Evolutionary conservation across 192 early-diverging fungal genomes (phyloP), one percentile per base, ranked within the genome.

Genomic region (Coemansia sp.): DNA sequence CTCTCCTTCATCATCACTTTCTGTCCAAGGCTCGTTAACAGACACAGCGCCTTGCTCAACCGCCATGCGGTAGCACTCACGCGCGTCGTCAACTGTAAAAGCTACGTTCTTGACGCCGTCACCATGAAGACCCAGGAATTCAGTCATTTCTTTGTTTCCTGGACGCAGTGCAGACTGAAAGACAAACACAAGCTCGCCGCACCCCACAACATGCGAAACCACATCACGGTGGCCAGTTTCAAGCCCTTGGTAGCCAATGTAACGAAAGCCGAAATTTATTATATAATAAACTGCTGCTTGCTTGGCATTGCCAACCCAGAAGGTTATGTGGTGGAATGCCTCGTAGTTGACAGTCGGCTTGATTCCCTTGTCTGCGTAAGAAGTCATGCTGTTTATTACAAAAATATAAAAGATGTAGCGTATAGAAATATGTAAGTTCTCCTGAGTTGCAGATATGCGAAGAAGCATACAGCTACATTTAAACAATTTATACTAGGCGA

Each of bases 31-130:
- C 32, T 85, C 87, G 19, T 82, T 83, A 44, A 97, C 83, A 10
- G 89, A 83, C 65, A 74, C 86, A 47, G 95, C 97, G 56, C 97
- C 97, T 63, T 91, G 87, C 50, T 84, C 83, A 12, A 98, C 86
- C 9, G 94, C 94, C 64, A 88, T 80, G 56, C 86, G 71, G 80
- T 87, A 97, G 74, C 94, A 87, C 64, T 86, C 85, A 49, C 88
- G 83, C 53, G 81, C 86, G 64, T 97, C 85, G 69, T 93, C 90
- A 16, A 97, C 95, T 14, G 88, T 86, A 71, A 97, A 97, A 19
- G 95, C 94, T 31, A 98, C 89, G 83, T 98, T 92, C 78, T 93
- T 93, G 67, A 96, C 93, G 60, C 90, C 94, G 67, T 98, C 96
- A 73, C 96, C 96, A 82, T 95, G 94, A 26, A 70, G 68, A 31